These are phyloP conservation scores for Coriaria nepalensis DNA, from an alignment of 306 rosid species.

Conservation along the genomic window DNA sequence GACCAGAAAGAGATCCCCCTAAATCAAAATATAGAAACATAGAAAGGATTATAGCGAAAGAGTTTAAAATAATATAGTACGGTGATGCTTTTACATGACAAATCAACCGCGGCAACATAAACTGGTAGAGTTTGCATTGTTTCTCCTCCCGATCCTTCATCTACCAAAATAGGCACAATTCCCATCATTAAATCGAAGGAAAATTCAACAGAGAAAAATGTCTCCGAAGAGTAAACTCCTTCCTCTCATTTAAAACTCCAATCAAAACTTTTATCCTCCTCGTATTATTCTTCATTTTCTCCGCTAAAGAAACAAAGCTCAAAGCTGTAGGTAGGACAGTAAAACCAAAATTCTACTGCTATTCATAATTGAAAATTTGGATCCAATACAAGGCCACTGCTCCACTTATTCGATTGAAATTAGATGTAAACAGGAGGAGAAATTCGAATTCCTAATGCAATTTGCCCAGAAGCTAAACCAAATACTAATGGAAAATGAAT, in stretches of 20 bases:
- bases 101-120: conserved; percentile 93
- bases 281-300: no score
- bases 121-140: conserved; percentile 68
- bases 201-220: not conserved
- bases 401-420: not conserved
- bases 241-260: not conserved
- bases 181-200: not conserved
- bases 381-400: no score
- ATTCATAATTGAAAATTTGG: no score
- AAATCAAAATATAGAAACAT: no score
- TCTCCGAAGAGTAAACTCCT: not conserved
- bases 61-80: not conserved
- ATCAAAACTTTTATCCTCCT: not conserved
- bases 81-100: conserved; percentile 51
- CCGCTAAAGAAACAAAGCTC: no score
- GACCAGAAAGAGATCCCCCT: conserved; percentile 3
- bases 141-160: conserved; percentile 36
- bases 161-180: conserved; percentile 21
- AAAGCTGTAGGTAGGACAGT: no score
- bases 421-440: not conserved
- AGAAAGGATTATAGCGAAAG: not conserved
- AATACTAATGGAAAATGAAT: not conserved
- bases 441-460: not conserved
- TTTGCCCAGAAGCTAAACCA: conserved; percentile 13
- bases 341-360: no score